Base-by-base conservation (phyloP, 23 red algal species). In the Gracilaria vermiculophylla region DNA sequence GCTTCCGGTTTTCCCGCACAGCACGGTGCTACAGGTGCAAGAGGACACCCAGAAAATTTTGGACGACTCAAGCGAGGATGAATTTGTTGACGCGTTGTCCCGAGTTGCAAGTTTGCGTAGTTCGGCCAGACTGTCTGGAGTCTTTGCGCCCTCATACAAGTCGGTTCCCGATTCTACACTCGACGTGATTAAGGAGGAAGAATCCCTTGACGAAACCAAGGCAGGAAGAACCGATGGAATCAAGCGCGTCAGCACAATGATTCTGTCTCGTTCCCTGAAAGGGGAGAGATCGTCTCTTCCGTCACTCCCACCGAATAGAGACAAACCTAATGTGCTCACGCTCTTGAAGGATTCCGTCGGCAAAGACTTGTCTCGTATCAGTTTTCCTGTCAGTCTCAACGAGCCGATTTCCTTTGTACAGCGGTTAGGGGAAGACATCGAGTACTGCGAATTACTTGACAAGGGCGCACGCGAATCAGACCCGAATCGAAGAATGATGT, bases 381-480 rank as follows among this genome's bases (percentile, higher is more conserved):
- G 77, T 25, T 81, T 99, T 50, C 97, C 97, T 29, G 89, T 99
- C 52, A 85, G 78, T 25, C 92, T 99, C 45, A 99, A 96, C 67
- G 97, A 99, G 53, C 97, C 97, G 5, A 24, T 95, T 16, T 99
- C 97, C 1, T 94, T 99, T 28, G 78, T 99, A 32, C 97, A 99
- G 79, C 91, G 97, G 5, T 52, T 96, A 49, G 90, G 76, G 11
- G 97, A 99, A 67, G 97, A 99, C 52, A 76, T 99, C 33, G 93
- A 99, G 78, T 94, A 92, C 42, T 67, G 66, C 24, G 77, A 95
- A 36, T 82, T 99, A 35, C 85, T 99, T 19, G 97, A 99, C 82
- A 77, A 80, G 44, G 97, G 86, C 4, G 97, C 88, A 34, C 40
- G 33, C 0, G 76, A 95, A 20, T 21, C 90, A 23, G 95, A 97